Evolutionary conservation across 2,329 filamentous ascomycete species (phyloP).

Genomic region (Orbilia javanica): DNA sequence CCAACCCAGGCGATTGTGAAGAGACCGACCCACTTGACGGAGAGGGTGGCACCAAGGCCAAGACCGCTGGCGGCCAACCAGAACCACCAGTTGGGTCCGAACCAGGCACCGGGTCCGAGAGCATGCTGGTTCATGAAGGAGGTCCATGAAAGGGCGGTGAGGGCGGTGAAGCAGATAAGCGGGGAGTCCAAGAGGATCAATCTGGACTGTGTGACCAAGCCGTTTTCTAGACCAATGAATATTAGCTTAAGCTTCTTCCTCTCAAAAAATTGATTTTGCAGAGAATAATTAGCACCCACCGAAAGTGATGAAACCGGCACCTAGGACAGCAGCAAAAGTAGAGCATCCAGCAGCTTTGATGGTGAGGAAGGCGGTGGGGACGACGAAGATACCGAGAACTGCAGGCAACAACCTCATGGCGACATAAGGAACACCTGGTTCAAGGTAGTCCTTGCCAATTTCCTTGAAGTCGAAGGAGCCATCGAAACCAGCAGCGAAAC

Average conservation of each 20-base stretch:
- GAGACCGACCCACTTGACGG: constrained; percentile 98
- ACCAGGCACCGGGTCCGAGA: constrained; percentile 87
- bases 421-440: constrained; percentile 94
- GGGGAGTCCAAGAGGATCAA: constrained; percentile 96
- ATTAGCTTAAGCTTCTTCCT: too few relatives aligned
- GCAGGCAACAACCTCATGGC: constrained; percentile 96
- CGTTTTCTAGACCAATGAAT: constrained; percentile 78
- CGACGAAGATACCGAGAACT: constrained; percentile 85
- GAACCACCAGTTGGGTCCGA: constrained; percentile 95
- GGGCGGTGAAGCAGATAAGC: constrained; percentile 89
- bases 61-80: constrained; percentile 91
- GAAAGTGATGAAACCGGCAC: constrained; percentile 88
- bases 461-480: constrained; percentile 99
- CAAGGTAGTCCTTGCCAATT: constrained; percentile 98
- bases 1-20: constrained; percentile 99
- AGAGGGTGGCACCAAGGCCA: constrained; percentile 87
- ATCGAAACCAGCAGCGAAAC: constrained; percentile 94
- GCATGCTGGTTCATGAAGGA: constrained; percentile 98
- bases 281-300: constrained; percentile 69
- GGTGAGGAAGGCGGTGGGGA: constrained; percentile 93
- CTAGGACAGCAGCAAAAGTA: constrained; percentile 84
- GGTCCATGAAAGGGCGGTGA: constrained; percentile 89
- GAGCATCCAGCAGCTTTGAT: constrained; percentile 91
- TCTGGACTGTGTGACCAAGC: constrained; percentile 91
- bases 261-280: neutral